Base-by-base conservation (phyloP, 805 yeast genomes). In the Pichia occidentalis region DNA sequence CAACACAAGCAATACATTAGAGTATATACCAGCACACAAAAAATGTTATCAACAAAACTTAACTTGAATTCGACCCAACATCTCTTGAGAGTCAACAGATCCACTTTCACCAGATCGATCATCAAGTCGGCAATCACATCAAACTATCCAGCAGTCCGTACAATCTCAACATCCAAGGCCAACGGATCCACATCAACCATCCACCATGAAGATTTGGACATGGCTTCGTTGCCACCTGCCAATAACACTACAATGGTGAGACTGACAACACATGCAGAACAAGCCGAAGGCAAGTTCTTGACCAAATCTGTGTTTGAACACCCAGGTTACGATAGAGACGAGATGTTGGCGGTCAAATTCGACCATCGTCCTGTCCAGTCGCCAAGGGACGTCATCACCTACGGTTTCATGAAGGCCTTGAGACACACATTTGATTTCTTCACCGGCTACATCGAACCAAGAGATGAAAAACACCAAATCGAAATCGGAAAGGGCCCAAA, bases 381-480 rank as follows among this genome's bases (percentile, higher is more conserved):
- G 0, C 23, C 62, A 13, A 60, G 76, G 17, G 87, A 80, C 51
- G 62, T 58, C 37, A 51, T 76, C 13, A 84, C 85, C 7, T 67
- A 57, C 43, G 47, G 58, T 7, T 65, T 71, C 21, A 69, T 77
- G 52, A 54, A 51, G 26, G n/a, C 61, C 29, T 61, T 72, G 37
- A 61, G 85, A 42, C 47, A 59, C 4, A 41, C 64, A n/a, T 80
- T 80, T 54, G 86, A 80, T 53, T 54, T 69, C 14, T 70, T 66
- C 34, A 79, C 87, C 0, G 84, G 85, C 3, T 80, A 80, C 59
- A 69, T 61, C 38, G 80, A 78, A 46, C 79, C 83, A 3, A 58
- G 52, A 19, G 64, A 66, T 10, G 44, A 51, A 19, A 44, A 56
- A 23, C 59, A 61, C 30, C 52, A 55, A 31, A 45, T 48, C 20